Percentiles rank a stretch among this genome's conserved stretches.
phyloP scores from a whole-genome alignment of 2,329 filamentous ascomycete species.

The Fusarium odoratissimum region DNA sequence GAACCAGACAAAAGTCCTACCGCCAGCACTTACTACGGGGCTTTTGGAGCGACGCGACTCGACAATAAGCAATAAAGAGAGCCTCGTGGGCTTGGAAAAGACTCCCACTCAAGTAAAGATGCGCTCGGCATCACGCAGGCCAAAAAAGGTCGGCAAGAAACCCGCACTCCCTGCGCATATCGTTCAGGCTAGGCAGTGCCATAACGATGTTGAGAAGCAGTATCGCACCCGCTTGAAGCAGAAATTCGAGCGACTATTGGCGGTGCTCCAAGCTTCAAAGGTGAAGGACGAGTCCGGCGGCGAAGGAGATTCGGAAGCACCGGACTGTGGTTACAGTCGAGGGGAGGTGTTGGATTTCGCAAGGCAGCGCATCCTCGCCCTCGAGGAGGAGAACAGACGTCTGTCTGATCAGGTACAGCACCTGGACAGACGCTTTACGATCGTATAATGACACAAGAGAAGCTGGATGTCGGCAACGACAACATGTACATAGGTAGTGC shows the following conservation, averaged over 20 bases:
- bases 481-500: neutral
- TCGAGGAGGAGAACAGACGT: neutral
- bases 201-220: neutral
- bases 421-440: rapidly evolving
- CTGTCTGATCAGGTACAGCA: neutral
- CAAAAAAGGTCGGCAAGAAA: neutral
- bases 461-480: neutral
- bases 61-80: neutral
- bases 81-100: neutral
- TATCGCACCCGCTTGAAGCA: neutral
- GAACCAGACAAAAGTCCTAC: neutral
- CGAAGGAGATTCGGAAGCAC: neutral
- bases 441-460: neutral
- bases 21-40: neutral
- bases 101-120: neutral
- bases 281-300: neutral
- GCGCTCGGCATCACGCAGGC: neutral
- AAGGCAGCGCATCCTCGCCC: neutral
- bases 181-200: neutral
- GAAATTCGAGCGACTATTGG: neutral
- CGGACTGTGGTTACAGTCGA: neutral
- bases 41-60: neutral
- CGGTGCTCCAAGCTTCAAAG: neutral
- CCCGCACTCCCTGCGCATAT: neutral
- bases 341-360: neutral